Evolutionary conservation across 208 protist genomes (phyloP), one percentile per base, ranked within the genome.

Genomic region (Porcisia deanei): DNA sequence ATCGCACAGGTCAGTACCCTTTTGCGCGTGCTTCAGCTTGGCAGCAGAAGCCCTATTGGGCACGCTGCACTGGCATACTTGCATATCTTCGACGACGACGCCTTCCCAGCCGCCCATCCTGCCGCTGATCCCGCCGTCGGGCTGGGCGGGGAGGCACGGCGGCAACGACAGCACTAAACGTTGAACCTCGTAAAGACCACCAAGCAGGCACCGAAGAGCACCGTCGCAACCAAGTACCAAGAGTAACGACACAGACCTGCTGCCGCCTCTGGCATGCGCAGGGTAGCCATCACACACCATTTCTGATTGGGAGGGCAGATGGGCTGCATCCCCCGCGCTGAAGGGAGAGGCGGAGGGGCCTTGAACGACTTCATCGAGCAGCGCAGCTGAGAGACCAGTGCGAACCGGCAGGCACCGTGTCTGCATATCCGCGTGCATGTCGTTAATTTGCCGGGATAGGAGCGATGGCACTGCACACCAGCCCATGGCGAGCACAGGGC

Each of bases 121-220:
- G 53, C 55, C 64, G 66, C 66, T 55, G 49, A 20, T 0, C 49
- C 54, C 69, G 55, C 39, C 30, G 30, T 4, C 54, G 34, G 39
- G 54, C 69, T 1, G 12, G 12, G 54, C 22, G 12, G 63, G 9
- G 10, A 52, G 14, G 22, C 41, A 6, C 20, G 37, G 14, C 69
- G 55, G 71, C 12, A 54, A 20, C 22, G 77, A 59, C 34, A 90
- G 45, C 1, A 30, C 43, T 34, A 83, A 22, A 18, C 77, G 63
- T 58, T 61, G 71, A 34, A 91, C 85, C 79, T 95, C 91, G 66
- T 85, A 86, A 14, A 95, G 79, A 16, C 91, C 91, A 59, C 88
- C 88, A 34, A 86, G 80, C 10, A 93, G 65, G 58, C 87, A 81
- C 76, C 84, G 84, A 41, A 95, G 49, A 10, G 70, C 60, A n/a